These are phyloP conservation scores for Pelargonium fulgidum DNA, from an alignment of 441 rosid genomes.

Conservation along the genomic window DNA sequence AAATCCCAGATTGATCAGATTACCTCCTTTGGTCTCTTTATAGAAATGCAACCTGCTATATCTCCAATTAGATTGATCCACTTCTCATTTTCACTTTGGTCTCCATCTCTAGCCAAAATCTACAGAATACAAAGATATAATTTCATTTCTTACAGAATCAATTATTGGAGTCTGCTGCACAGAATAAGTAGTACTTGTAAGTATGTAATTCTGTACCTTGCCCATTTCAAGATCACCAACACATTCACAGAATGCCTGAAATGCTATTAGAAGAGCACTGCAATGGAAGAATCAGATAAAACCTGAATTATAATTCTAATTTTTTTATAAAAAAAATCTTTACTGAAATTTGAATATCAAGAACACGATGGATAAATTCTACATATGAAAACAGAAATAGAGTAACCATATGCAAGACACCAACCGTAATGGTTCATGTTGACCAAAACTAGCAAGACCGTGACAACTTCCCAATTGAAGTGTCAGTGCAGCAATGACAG, in stretches of 20 bases:
- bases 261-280: slow-evolving; percentile 88
- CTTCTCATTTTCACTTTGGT: slow-evolving; percentile 80
- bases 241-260: slow-evolving; percentile 97
- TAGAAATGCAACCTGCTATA: slow-evolving; percentile 83
- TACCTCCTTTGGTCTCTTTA: slow-evolving; percentile 99
- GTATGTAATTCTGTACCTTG: slow-evolving; percentile 50
- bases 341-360: slow-evolving; percentile 16
- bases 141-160: slow-evolving; percentile 16
- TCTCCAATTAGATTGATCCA: slow-evolving; percentile 91
- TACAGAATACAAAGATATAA: slow-evolving; percentile 25
- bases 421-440: slow-evolving; percentile 80
- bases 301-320: neutral
- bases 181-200: slow-evolving; percentile 7
- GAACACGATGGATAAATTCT: slow-evolving; percentile 15
- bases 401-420: slow-evolving; percentile 17
- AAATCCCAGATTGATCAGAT: slow-evolving; percentile 12
- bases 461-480: slow-evolving; percentile 95
- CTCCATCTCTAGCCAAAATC: slow-evolving; percentile 92
- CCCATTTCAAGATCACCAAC: slow-evolving; percentile 99
- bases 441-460: slow-evolving; percentile 78
- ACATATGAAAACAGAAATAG: neutral
- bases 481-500: slow-evolving; percentile 82
- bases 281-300: slow-evolving; percentile 23
- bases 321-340: slow-evolving; percentile 1
- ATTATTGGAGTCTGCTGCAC: slow-evolving; percentile 8